Evolutionary conservation across 2,329 filamentous ascomycete genomes (phyloP).

Genomic region (Cordyceps pruinosa): DNA sequence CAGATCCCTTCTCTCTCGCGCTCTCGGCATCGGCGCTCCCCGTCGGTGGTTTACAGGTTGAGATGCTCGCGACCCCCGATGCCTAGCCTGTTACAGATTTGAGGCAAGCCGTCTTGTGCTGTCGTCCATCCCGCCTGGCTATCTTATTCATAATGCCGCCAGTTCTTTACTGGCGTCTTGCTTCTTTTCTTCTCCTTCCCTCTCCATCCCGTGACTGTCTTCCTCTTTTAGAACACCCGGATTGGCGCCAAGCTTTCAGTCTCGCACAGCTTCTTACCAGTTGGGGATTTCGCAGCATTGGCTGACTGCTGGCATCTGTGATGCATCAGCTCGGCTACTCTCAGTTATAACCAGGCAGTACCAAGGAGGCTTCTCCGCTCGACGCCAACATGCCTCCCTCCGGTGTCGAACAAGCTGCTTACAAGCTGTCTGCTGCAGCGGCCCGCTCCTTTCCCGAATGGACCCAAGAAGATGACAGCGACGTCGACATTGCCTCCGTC

Average conservation of each 20-base stretch:
- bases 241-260: background rate
- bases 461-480: conserved; percentile 8
- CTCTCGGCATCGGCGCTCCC: background rate
- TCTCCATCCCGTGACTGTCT: background rate
- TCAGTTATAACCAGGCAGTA: background rate
- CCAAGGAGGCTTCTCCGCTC: background rate
- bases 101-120: conserved; percentile 4
- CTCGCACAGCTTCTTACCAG: background rate
- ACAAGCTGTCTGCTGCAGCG: background rate
- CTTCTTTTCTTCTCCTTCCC: conserved; percentile 10
- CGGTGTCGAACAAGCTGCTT: background rate
- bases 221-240: background rate
- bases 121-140: conserved; percentile 12
- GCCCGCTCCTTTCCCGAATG: conserved; percentile 1
- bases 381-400: background rate
- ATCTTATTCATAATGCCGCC: conserved; percentile 14
- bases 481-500: conserved; percentile 9
- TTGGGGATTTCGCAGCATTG: background rate
- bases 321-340: background rate
- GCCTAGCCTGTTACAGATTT: conserved; percentile 10
- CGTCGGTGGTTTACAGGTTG: background rate
- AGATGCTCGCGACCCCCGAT: background rate
- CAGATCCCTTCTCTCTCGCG: background rate
- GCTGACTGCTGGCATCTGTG: conserved; percentile 3
- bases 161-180: conserved; percentile 17